Conservation (phyloP, 306 rosid species). For the Vigna trinervia region DNA sequence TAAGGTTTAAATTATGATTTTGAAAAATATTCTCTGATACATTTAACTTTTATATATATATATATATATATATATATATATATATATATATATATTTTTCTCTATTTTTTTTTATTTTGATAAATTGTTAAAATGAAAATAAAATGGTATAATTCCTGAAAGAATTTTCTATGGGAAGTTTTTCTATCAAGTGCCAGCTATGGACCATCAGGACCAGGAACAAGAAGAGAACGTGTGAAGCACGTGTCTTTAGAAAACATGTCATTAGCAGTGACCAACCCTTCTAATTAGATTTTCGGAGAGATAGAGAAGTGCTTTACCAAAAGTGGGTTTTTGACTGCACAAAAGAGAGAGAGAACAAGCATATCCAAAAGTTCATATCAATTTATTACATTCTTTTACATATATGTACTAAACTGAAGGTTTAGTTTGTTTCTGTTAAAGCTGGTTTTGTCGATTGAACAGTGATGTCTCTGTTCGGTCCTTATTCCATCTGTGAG, state of each 20-base stretch:
- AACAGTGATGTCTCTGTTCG: conserved; percentile 57
- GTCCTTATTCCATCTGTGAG: conserved; percentile 34
- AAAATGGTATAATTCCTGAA: too few relatives aligned
- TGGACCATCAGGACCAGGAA: not conserved
- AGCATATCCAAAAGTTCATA: not conserved
- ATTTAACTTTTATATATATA: too few relatives aligned
- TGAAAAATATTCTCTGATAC: too few relatives aligned
- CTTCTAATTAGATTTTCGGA: not conserved
- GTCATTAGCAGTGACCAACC: not conserved
- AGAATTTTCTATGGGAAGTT: not conserved
- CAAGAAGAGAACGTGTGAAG: not conserved
- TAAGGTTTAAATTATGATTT: not conserved
- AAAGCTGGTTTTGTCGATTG: conserved; percentile 5
- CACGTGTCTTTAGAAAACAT: not conserved
- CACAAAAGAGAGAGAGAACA: not conserved
- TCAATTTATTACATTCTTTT: not conserved
- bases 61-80: too few relatives aligned
- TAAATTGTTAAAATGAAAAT: too few relatives aligned
- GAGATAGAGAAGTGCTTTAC: not conserved
- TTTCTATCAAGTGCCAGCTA: not conserved
- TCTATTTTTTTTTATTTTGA: too few relatives aligned
- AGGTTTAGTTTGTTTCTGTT: conserved; percentile 4
- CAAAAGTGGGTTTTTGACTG: not conserved
- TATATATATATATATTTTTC: too few relatives aligned
- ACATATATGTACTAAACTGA: not conserved